Percentiles rank a stretch among this genome's conserved stretches.
Conservation (phyloP, 2,329 filamentous ascomycete genomes). For the Colletotrichum sp. region DNA sequence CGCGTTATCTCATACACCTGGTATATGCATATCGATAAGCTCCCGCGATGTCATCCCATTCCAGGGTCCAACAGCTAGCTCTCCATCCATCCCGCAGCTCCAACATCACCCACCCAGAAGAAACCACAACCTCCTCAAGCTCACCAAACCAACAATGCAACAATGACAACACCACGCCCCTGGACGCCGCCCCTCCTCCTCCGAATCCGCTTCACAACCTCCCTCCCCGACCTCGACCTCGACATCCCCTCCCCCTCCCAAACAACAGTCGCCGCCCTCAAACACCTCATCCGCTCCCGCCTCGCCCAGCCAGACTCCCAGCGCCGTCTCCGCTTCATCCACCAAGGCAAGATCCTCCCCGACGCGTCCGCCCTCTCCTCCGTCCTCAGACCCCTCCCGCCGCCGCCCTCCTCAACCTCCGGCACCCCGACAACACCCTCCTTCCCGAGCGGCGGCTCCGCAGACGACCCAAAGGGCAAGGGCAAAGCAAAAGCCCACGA, state of each 20-base stretch:
- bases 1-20: not conserved
- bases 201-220: conserved; percentile 88
- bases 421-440: conserved; percentile 45
- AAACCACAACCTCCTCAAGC: not conserved
- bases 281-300: conserved; percentile 78
- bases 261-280: conserved; percentile 79
- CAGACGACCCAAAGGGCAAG: conserved; percentile 51
- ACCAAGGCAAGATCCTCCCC: conserved; percentile 84
- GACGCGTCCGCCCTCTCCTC: conserved; percentile 72
- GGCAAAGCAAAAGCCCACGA: conserved; percentile 70
- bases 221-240: conserved; percentile 82
- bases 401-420: conserved; percentile 54
- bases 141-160: not conserved
- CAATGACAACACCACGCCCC: conserved; percentile 9
- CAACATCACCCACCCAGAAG: not conserved
- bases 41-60: not conserved
- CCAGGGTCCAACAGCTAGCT: not conserved
- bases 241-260: conserved; percentile 71
- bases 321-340: conserved; percentile 84
- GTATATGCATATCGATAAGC: not conserved
- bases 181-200: conserved; percentile 65
- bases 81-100: not conserved
- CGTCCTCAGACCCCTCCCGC: conserved; percentile 69
- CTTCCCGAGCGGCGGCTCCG: not conserved
- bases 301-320: conserved; percentile 67